Evolutionary conservation across 225 moss, liverwort and hornwort species (phyloP).

Genomic region (Polytrichum commune): DNA sequence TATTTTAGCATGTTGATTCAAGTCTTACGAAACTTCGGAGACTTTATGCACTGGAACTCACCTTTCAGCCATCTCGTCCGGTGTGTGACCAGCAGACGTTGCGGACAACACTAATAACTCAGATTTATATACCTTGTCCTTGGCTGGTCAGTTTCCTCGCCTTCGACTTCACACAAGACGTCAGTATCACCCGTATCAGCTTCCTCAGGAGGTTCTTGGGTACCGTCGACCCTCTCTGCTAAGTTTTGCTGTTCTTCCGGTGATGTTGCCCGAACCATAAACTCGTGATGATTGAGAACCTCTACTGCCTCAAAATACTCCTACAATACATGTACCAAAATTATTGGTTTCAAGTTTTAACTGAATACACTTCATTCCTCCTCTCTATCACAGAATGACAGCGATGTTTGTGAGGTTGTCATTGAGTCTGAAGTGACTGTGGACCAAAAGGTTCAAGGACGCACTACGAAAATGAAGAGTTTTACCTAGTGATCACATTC

Average conservation of each 20-base stretch:
- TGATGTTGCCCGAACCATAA: conserved; percentile 66
- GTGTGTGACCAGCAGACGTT: too few species aligned
- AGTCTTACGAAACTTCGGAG: too few species aligned
- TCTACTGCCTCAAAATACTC: conserved; percentile 97
- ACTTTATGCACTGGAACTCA: too few species aligned
- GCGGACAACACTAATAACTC: too few species aligned
- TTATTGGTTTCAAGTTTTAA: too few species aligned
- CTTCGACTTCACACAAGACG: conserved; percentile 85
- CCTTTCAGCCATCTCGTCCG: too few species aligned
- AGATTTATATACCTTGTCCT: conserved; percentile 53
- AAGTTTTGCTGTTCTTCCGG: conserved; percentile 75
- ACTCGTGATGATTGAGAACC: conserved; percentile 94
- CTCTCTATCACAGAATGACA: background rate
- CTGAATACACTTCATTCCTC: too few species aligned
- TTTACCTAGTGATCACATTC: too few species aligned
- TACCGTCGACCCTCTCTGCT: conserved; percentile 61
- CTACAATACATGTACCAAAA: conserved; percentile 30
- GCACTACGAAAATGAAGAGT: conserved; percentile 30
- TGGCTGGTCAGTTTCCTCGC: conserved; percentile 81
- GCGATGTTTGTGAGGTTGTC: conserved; percentile 7
- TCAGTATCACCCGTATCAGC: conserved; percentile 73
- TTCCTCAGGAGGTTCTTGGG: conserved; percentile 91
- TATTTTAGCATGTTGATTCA: too few species aligned
- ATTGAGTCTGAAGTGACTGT: too few species aligned
- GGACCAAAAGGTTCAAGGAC: background rate